Percentiles rank a stretch among this genome's conserved stretches.
phyloP scores from a whole-genome alignment of 768 basidiomycete genomes.

The Naematelia aurantialba region DNA sequence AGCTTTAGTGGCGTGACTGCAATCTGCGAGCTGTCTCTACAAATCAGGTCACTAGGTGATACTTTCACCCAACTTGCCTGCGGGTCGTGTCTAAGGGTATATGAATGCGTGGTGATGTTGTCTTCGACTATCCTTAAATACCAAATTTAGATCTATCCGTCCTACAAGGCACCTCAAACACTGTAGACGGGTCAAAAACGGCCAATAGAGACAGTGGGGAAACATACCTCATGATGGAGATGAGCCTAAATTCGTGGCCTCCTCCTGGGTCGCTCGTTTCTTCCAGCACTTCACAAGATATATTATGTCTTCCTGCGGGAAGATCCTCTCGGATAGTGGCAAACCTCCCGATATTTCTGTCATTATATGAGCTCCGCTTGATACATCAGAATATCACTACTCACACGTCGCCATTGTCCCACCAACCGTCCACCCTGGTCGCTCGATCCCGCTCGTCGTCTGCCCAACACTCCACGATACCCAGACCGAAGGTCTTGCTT shows the following conservation, averaged over 20 bases:
- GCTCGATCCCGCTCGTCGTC: conserved; percentile 29
- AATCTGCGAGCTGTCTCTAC: too few species aligned
- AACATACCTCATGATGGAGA: conserved; percentile 47
- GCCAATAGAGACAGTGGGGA: neutral
- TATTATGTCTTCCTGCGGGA: conserved; percentile 31
- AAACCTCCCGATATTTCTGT: conserved; percentile 28
- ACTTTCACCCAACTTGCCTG: too few species aligned
- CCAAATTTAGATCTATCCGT: too few species aligned
- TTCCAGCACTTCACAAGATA: conserved; percentile 40
- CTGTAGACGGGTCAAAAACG: neutral
- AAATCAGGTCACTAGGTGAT: too few species aligned
- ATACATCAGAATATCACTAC: neutral
- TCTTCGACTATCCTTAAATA: neutral
- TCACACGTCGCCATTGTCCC: conserved; percentile 43
- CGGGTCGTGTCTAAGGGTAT: too few species aligned
- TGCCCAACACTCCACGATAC: conserved; percentile 43
- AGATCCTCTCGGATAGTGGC: conserved; percentile 24
- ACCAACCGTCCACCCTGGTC: conserved; percentile 39
- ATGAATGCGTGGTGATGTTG: too few species aligned
- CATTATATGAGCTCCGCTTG: neutral
- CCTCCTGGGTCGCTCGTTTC: conserved; percentile 41
- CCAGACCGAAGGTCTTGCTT: conserved; percentile 45
- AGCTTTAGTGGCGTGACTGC: too few species aligned
- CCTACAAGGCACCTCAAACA: too few species aligned
- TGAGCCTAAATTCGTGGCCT: conserved; percentile 43